Base-by-base conservation (phyloP, 1,284 basidiomycete species). In the Neonothopanus nambi region DNA sequence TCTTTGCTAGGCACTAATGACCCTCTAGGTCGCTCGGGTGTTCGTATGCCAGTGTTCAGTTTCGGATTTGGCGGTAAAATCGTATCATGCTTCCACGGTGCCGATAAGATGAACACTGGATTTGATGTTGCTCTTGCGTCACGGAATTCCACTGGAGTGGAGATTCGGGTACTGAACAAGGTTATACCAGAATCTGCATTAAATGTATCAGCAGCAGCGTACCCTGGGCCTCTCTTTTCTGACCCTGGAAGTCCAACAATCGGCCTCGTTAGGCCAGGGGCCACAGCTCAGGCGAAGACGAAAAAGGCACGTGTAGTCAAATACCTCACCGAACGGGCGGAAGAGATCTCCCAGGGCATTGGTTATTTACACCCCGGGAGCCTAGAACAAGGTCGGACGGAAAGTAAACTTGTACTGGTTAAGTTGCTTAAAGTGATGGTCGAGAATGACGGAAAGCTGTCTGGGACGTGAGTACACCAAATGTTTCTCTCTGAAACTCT, bases 41-140 rank as follows among this genome's bases (percentile, higher is more conserved):
- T 82, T 48, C 81, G 85, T 40, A 82, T 88, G 2, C 95, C 94
- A 0, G 76, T 96, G 17, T 77, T 95, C 51, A 87, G 82, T 56
- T 96, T 97, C 63, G 95, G 95, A 0, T 94, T 95, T 64, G 92
- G 92, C 24, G 95, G 94, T 12, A 88, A 87, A 63, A 64, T 96
- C 47, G 79, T 95, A 11, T 88, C 90, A 6, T 93, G 89, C 65
- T 95, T 95, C 75, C 93, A 95, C 54, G 83, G 82, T 8, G 77
- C 84, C 12, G 75, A 81, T 2, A 79, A 80, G 20, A 69, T 89
- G 62, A 85, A 79, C 63, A 86, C 85, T 11, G 85, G 87, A 18
- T 87, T 90, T 62, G 88, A 91, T 64, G 84, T 90, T 38, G 87
- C 90, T 0, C 75, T 93, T 28, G 81, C 85, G 4, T 81, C 87